phyloP scores from a whole-genome alignment of 306 rosid species.

The Quercus agrifolia region DNA sequence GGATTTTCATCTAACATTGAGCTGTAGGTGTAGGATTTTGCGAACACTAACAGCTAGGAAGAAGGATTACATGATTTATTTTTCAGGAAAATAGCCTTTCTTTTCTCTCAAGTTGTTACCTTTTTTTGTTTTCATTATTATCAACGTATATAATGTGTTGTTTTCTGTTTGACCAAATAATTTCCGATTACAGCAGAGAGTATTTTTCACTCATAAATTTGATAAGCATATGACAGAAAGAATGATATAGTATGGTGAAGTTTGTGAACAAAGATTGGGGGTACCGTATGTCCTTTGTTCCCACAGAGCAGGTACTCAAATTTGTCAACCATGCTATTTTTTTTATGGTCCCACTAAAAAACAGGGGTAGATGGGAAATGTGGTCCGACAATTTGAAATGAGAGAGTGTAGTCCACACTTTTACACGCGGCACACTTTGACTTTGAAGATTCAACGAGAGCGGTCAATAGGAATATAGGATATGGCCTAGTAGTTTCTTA shows the following conservation, averaged over 20 bases:
- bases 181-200: background rate
- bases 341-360: background rate
- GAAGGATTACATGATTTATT: constrained; percentile 9
- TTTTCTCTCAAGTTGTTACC: background rate
- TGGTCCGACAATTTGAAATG: constrained; percentile 3
- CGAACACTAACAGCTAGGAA: constrained; percentile 24
- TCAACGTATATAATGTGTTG: background rate
- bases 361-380: background rate
- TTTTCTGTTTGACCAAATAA: background rate
- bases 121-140: background rate
- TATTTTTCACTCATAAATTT: background rate
- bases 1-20: constrained; percentile 22
- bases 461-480: background rate
- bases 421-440: constrained; percentile 18
- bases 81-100: background rate
- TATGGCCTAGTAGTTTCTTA: background rate
- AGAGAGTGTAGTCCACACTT: background rate
- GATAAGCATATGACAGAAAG: background rate
- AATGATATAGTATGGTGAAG: background rate
- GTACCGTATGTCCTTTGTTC: no score
- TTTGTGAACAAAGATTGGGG: background rate
- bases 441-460: background rate
- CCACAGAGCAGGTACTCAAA: background rate
- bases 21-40: constrained; percentile 25
- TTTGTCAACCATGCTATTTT: constrained; percentile 4